Evolutionary conservation across 148 eudicot species (phyloP), one percentile per base, ranked within the genome.

Genomic region (Persicaria maculosa): DNA sequence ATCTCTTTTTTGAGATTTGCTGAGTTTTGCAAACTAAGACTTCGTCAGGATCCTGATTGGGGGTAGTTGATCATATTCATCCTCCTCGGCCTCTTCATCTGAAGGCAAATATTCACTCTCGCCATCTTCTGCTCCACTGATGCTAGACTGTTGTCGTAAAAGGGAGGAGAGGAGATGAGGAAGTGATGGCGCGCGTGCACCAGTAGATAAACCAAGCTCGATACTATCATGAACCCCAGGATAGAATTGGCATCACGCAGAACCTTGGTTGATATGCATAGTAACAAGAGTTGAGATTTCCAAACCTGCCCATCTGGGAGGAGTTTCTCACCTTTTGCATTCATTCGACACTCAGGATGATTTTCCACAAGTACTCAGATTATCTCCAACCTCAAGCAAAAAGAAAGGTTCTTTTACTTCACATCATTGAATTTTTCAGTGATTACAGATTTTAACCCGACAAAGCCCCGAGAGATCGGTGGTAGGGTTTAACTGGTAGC

Each of bases 291-390:
- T 48, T 90, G 89, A 71, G 83, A 85, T 79, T 78, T 89, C 99
- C 99, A 96, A 73, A 77, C 87, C 85, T 86, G 93, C 71, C 99
- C 99, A 77, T 96, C 86, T 40, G 97, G 99, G 31, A 96, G 90
- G 84, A 96, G 58, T 82, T 86, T 96, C 82, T 88, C 96, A 9
- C 99, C 99, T n/a, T 54, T 74, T 57, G 77, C 57, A 78, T 92
- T 86, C 5, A 85, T 86, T 80, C 82, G 86, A 78, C 97, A 96
- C 11, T 67, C 68, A 25, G 87, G 84, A 82, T 96, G 94, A 78
- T 96, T 96, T 74, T 96, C 99, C 76, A 87, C 99, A 77, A 96
- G 77, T 71, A 92, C 79, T 55, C 55, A 11, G 16, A 15, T 15
- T 52, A 52, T 15, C 55, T 52, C 12, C 14, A 14, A 55, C 55